Evolutionary conservation across 805 yeast genomes (phyloP).

Genomic region (Cephaloascus albidus): DNA sequence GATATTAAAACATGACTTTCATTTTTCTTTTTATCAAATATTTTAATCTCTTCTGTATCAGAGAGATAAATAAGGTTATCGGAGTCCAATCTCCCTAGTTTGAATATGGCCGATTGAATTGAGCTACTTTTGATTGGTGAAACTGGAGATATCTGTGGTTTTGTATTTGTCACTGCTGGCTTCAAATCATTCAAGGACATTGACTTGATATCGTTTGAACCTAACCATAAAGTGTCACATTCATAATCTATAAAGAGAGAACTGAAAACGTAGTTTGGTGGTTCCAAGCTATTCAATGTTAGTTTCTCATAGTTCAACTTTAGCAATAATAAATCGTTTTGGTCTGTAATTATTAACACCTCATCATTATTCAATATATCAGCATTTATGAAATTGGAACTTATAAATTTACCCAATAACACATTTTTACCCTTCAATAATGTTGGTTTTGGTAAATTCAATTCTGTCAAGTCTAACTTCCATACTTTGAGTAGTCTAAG

Average conservation of each 20-base stretch:
- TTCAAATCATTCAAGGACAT: slow-evolving; percentile 7
- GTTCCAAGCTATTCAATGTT: slow-evolving; percentile 6
- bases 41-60: slow-evolving; percentile 23
- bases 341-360: slow-evolving; percentile 22
- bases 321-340: slow-evolving; percentile 20
- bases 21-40: slow-evolving; percentile 10
- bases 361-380: slow-evolving; percentile 23
- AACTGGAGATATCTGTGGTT: slow-evolving; percentile 7
- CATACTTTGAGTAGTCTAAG: slow-evolving; percentile 54
- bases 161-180: slow-evolving; percentile 1
- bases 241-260: slow-evolving; percentile 8
- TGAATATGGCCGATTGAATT: slow-evolving; percentile 18
- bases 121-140: slow-evolving; percentile 15
- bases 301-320: slow-evolving; percentile 13
- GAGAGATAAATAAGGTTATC: slow-evolving; percentile 20
- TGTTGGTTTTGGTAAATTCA: slow-evolving; percentile 7
- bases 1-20: slow-evolving; percentile 15
- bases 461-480: slow-evolving; percentile 28
- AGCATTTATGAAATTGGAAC: slow-evolving; percentile 38
- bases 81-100: slow-evolving; percentile 15
- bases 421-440: slow-evolving; percentile 52
- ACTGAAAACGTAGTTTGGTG: slow-evolving; percentile 6
- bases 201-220: slow-evolving; percentile 6
- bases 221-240: slow-evolving; percentile 17
- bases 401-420: slow-evolving; percentile 38